These are phyloP conservation scores for Hypoxylon fragiforme DNA, from an alignment of 495 filamentous ascomycete genomes.

Conservation along the genomic window DNA sequence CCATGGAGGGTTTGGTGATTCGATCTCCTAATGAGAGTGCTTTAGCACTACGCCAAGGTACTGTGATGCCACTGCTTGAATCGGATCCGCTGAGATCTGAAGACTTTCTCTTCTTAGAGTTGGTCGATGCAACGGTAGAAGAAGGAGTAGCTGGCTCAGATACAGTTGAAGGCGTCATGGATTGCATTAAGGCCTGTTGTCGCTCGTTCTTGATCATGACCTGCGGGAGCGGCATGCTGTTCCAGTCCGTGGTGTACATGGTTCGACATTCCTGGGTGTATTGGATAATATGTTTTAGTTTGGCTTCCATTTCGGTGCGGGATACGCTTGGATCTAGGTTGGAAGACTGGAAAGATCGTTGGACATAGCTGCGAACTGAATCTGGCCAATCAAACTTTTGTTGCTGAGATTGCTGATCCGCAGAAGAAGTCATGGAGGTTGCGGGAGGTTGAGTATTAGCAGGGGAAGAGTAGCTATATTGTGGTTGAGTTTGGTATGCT, in stretches of 20 bases:
- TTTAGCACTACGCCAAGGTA: constrained; percentile 78
- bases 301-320: constrained; percentile 73
- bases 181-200: constrained; percentile 40
- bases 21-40: constrained; percentile 73
- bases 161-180: constrained; percentile 25
- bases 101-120: constrained; percentile 80
- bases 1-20: constrained; percentile 61
- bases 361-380: constrained; percentile 78
- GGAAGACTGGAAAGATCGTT: constrained; percentile 75
- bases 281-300: constrained; percentile 83
- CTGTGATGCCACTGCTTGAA: constrained; percentile 40
- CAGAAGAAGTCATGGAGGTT: constrained; percentile 22
- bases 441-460: constrained; percentile 37
- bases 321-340: constrained; percentile 67
- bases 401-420: constrained; percentile 42
- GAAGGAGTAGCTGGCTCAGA: no score
- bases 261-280: constrained; percentile 69
- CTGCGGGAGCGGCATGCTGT: constrained; percentile 81
- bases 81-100: constrained; percentile 58
- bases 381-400: constrained; percentile 75
- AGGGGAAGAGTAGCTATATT: constrained; percentile 35
- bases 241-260: constrained; percentile 79
- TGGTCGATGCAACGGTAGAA: constrained; percentile 8
- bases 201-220: constrained; percentile 78
- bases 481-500: constrained; percentile 39